Conservation (phyloP, 805 yeast genomes). For the Wickerhamiella parazyma region DNA sequence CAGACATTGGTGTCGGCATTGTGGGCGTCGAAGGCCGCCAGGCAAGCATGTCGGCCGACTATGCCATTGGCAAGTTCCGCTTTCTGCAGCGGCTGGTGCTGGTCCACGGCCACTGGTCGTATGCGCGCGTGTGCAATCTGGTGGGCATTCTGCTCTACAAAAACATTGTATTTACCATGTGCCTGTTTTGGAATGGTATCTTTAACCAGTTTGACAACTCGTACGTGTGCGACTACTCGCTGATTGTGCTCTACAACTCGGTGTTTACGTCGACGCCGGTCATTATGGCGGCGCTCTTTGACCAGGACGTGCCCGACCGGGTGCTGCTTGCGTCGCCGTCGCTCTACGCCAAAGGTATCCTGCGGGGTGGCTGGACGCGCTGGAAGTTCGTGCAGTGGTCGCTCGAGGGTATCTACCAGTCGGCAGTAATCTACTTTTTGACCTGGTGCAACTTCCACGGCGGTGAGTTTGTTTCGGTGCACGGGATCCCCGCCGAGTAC, state of each 20-base stretch:
- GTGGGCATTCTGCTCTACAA: conserved; percentile 71
- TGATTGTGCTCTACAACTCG: conserved; percentile 64
- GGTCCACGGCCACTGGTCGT: conserved; percentile 77
- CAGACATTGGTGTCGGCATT: conserved; percentile 73
- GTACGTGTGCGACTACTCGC: conserved; percentile 65
- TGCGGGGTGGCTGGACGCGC: conserved; percentile 51
- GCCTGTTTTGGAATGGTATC: conserved; percentile 69
- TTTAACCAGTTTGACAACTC: conserved; percentile 60
- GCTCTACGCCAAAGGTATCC: conserved; percentile 53
- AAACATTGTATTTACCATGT: conserved; percentile 58
- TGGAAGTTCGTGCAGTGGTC: conserved; percentile 48
- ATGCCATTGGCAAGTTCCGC: conserved; percentile 69
- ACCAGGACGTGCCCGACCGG: conserved; percentile 61
- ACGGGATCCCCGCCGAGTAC: conserved; percentile 8
- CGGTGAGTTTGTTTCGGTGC: conserved; percentile 23
- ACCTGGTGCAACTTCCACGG: conserved; percentile 45
- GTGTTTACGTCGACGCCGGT: conserved; percentile 76
- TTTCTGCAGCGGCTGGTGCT: conserved; percentile 50
- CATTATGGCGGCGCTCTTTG: conserved; percentile 56
- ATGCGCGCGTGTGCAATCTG: conserved; percentile 63
- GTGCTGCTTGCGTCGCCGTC: conserved; percentile 60
- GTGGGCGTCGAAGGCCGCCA: conserved; percentile 84
- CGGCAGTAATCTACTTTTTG: conserved; percentile 54
- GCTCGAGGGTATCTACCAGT: conserved; percentile 64
- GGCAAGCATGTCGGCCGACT: conserved; percentile 78